A percentile compares a stretch with the other conserved stretches of the same genome.
Evolutionary conservation across 306 rosid species (phyloP).

Genomic region (Prosopis cineraria): DNA sequence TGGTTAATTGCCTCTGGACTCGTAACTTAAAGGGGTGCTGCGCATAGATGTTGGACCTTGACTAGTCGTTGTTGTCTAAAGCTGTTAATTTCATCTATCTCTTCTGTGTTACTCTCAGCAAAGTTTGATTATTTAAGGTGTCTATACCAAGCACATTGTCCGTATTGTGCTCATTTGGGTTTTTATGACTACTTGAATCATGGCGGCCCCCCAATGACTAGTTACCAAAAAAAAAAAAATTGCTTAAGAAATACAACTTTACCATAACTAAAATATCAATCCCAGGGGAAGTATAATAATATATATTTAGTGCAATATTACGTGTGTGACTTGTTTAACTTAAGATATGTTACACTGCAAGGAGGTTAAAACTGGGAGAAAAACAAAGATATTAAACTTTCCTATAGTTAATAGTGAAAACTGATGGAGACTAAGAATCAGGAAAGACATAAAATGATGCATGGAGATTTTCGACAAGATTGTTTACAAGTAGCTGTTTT

Average conservation of each 20-base stretch:
- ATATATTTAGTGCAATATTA: too few relatives aligned
- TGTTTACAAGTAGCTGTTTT: neutral
- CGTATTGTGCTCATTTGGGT: neutral
- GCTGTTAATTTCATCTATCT: neutral
- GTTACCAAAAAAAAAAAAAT: slow-evolving; percentile 1
- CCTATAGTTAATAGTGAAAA: neutral
- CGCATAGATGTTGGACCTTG: neutral
- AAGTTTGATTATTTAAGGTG: neutral
- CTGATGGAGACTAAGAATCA: slow-evolving; percentile 24
- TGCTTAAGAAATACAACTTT: neutral
- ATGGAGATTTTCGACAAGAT: neutral
- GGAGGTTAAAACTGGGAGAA: neutral
- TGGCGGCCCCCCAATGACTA: neutral
- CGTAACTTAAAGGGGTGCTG: neutral
- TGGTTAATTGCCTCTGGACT: neutral
- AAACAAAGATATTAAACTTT: neutral
- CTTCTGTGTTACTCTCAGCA: neutral
- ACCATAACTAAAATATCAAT: slow-evolving; percentile 5
- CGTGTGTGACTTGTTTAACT: too few relatives aligned
- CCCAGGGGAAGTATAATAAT: too few relatives aligned
- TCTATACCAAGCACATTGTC: neutral
- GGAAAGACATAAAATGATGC: slow-evolving; percentile 8
- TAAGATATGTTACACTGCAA: neutral
- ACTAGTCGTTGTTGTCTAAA: neutral
- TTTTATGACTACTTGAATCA: neutral